These are phyloP conservation scores for Fusarium musae DNA, from an alignment of 2,329 filamentous ascomycete genomes.

Conservation along the genomic window DNA sequence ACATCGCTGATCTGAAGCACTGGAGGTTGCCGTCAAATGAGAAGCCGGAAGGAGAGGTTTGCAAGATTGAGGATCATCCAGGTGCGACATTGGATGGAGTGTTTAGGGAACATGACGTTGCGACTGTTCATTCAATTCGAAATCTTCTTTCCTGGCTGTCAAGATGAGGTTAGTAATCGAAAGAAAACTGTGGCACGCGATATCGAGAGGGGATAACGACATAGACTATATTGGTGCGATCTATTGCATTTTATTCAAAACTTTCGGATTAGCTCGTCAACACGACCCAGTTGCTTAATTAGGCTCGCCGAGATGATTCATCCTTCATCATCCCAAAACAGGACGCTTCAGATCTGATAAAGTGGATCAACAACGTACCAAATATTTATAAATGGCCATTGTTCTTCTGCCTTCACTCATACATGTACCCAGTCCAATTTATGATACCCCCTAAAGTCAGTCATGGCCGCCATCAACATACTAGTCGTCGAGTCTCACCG, in stretches of 20 bases:
- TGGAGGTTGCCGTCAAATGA: neutral
- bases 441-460: accelerated
- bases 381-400: neutral
- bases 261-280: neutral
- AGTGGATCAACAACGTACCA: too few relatives aligned
- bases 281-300: neutral
- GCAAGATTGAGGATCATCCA: constrained; percentile 6
- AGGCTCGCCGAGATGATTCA: constrained; percentile 3
- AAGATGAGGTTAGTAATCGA: accelerated
- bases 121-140: constrained; percentile 17
- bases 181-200: neutral
- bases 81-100: neutral
- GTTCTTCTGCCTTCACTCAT: accelerated
- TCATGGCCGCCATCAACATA: neutral
- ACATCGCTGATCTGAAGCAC: neutral
- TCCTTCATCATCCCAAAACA: neutral
- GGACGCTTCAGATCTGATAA: neutral
- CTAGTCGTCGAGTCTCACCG: neutral
- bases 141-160: constrained; percentile 23
- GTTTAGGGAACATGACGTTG: neutral
- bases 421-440: too few relatives aligned
- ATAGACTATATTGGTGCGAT: accelerated
- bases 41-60: accelerated
- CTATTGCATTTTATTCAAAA: accelerated
- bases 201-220: neutral